Base-by-base conservation (phyloP, 208 protist genomes). In the Trypanosoma rangeli region DNA sequence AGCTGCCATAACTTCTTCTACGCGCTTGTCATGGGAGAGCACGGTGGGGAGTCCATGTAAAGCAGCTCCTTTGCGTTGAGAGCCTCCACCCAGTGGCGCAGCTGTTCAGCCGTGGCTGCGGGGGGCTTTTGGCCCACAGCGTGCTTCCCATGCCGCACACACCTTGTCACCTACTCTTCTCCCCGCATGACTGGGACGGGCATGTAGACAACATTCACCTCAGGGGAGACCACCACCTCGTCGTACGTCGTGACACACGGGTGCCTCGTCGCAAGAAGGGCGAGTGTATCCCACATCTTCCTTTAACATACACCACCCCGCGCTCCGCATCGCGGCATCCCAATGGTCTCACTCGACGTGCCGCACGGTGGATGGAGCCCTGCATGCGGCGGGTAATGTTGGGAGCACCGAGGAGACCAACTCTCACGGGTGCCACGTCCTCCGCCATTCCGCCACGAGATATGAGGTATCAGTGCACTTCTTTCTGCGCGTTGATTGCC, bases 1-100 rank as follows among this genome's bases (percentile, higher is more conserved):
- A 8, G 63, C 35, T 16, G 68, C 77, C 37, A 63, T 62, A 26
- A 80, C 64, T 13, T 74, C 63, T 35, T 73, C 48, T 46, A 88
- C 64, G 22, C 74, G 78, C 31, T 64, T 28, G 28, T 80, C 64
- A 72, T 91, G 85, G 28, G 78, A 83, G 26, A 86, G 42, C 78
- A 85, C 82, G 7, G 83, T 87, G 64, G 80, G 64, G 80, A 82
- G 63, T 91, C 83, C 78, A 91, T 84, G 73, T 86, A 91, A 15
- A 90, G 61, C 28, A 90, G 68, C 37, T 76, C 52, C 52, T 70
- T 76, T 28, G 64, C 48, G 54, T 79, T 72, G 4, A 91, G 50
- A 20, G 72, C 68, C 60, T 86, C 76, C 20, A 91, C 70, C 81
- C 85, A 91, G 33, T 60, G 46, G 18, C 74, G 78, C 57, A 91